These are phyloP conservation scores for Sporothrix globosa DNA, from an alignment of 2,329 filamentous ascomycete genomes.

Conservation along the genomic window DNA sequence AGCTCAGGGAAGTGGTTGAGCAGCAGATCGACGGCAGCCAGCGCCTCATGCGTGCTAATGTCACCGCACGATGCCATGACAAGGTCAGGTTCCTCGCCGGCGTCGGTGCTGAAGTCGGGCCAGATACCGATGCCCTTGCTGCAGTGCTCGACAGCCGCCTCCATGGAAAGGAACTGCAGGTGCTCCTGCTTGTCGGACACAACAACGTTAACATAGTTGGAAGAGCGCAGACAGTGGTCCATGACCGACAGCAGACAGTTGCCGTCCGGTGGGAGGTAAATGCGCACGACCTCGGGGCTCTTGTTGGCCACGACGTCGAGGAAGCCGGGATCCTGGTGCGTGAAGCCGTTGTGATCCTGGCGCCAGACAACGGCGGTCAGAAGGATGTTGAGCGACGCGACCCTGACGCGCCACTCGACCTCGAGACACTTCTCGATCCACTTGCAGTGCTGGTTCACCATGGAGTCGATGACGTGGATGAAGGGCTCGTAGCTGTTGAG, in stretches of 20 bases:
- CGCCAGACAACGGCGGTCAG: constrained; percentile 79
- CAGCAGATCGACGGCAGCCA: constrained; percentile 74
- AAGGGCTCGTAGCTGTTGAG: constrained; percentile 84
- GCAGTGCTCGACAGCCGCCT: constrained; percentile 73
- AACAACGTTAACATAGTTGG: constrained; percentile 80
- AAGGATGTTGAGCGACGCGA: constrained; percentile 78
- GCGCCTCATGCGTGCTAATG: constrained; percentile 71
- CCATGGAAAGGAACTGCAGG: constrained; percentile 74
- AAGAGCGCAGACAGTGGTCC: constrained; percentile 73
- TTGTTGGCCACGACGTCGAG: constrained; percentile 80
- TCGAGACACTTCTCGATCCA: constrained; percentile 83
- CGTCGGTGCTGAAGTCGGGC: constrained; percentile 74
- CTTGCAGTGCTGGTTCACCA: constrained; percentile 85
- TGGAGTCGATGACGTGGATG: constrained; percentile 80
- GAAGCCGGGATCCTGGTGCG: constrained; percentile 74
- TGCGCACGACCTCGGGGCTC: constrained; percentile 76
- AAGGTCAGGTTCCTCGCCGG: constrained; percentile 68
- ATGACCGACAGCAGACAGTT: constrained; percentile 76
- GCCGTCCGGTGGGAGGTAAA: constrained; percentile 79
- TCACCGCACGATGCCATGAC: constrained; percentile 79
- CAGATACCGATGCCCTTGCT: constrained; percentile 79
- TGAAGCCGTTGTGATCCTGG: constrained; percentile 84
- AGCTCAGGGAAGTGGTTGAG: constrained; percentile 71
- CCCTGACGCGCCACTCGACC: constrained; percentile 73
- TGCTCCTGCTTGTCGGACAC: constrained; percentile 81